These are phyloP conservation scores for Talaromyces amestolkiae DNA, from an alignment of 2,329 filamentous ascomycete genomes.

Conservation along the genomic window DNA sequence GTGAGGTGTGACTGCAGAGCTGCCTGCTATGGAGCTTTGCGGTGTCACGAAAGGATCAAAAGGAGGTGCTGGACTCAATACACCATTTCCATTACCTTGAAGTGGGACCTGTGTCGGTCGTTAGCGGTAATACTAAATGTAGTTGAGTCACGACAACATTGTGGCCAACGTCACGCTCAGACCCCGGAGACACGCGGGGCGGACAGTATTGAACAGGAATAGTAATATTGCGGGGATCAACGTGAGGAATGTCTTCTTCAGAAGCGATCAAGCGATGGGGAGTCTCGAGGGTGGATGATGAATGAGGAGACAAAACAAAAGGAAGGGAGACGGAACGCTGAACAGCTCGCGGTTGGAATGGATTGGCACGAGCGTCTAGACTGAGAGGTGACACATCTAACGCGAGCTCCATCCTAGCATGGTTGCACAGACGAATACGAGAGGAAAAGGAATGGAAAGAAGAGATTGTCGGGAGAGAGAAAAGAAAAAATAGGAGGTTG, in stretches of 20 bases:
- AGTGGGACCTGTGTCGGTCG: constrained; percentile 30
- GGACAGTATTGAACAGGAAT: neutral
- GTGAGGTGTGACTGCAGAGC: constrained; percentile 36
- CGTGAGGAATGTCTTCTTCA: neutral
- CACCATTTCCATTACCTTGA: constrained; percentile 50
- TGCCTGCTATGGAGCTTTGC: constrained; percentile 52
- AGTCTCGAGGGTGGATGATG: constrained; percentile 6
- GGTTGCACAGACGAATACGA: neutral
- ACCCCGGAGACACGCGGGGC: neutral
- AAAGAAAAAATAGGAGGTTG: neutral
- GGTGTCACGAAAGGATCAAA: constrained; percentile 67
- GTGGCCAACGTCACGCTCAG: neutral
- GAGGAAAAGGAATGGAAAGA: neutral
- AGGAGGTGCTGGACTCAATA: constrained; percentile 49
- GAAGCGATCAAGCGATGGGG: constrained; percentile 11
- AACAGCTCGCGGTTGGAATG: constrained; percentile 24
- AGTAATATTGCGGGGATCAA: neutral
- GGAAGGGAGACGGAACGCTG: constrained; percentile 20
- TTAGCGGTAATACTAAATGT: neutral
- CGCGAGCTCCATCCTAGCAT: neutral
- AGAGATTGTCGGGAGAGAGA: neutral
- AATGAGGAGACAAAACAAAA: constrained; percentile 13
- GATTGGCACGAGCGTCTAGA: constrained; percentile 27
- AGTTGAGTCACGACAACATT: neutral
- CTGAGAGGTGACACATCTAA: constrained; percentile 18